Conservation (phyloP, 1,284 basidiomycete species). For the Ustilago loliicola region DNA sequence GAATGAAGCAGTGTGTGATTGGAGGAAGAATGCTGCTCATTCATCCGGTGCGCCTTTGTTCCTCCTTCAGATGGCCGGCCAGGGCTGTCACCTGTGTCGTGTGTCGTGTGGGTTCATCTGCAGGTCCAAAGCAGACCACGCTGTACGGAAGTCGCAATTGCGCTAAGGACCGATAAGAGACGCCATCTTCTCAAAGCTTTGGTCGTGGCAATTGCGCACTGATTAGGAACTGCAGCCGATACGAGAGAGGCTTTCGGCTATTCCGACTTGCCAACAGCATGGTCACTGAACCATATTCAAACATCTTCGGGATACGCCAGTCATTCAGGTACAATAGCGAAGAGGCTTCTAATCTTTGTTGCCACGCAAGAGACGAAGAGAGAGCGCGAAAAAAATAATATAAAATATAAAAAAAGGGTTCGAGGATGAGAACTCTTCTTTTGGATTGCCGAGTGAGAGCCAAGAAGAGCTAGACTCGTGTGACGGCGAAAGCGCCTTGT, state of each 20-base stretch:
- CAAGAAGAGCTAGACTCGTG: background rate
- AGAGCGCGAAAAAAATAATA: background rate
- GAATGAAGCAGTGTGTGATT: background rate
- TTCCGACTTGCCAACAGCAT: conserved; percentile 1
- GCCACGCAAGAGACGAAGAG: background rate
- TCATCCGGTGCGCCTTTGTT: background rate
- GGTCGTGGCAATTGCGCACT: background rate
- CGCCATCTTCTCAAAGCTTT: background rate
- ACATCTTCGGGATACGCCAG: conserved; percentile 2
- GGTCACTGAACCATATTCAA: background rate
- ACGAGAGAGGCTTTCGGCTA: background rate
- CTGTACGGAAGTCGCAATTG: background rate
- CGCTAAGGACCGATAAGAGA: background rate
- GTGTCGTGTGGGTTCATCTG: conserved; percentile 6
- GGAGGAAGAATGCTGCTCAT: background rate
- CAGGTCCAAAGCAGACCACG: background rate
- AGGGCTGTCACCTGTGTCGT: too few species aligned
- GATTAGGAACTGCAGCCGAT: conserved; percentile 2
- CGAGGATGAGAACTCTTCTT: background rate
- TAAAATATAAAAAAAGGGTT: background rate
- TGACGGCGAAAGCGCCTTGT: conserved; percentile 2
- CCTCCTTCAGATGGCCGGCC: background rate
- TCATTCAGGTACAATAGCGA: background rate
- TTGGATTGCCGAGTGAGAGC: conserved; percentile 8
- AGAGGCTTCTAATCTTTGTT: background rate